Conservation (phyloP, 1,139 yeast genomes). For the Geotrichum histeridarum region DNA sequence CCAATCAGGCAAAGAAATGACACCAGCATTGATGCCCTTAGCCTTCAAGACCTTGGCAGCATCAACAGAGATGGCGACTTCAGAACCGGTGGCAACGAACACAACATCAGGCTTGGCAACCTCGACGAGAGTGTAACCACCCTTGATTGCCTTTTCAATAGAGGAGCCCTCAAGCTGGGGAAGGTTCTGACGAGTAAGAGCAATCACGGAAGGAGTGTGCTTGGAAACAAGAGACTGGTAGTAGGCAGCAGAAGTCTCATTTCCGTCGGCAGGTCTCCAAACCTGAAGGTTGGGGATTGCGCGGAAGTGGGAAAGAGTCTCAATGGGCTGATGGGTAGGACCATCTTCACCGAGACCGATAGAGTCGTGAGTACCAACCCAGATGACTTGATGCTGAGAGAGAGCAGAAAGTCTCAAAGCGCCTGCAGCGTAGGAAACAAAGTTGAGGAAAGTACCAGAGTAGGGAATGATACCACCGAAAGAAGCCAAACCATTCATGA, state of each 20-base stretch:
- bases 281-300: slow-evolving; percentile 92
- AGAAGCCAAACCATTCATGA: slow-evolving; percentile 95
- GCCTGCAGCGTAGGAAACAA: slow-evolving; percentile 96
- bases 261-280: slow-evolving; percentile 99
- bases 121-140: slow-evolving; percentile 79
- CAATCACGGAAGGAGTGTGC: slow-evolving; percentile 82
- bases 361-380: slow-evolving; percentile 99
- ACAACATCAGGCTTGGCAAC: slow-evolving; percentile 65
- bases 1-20: slow-evolving; percentile 93
- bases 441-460: slow-evolving; percentile 98
- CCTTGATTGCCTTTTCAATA: slow-evolving; percentile 86
- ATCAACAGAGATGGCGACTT: slow-evolving; percentile 77
- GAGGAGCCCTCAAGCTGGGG: slow-evolving; percentile 95
- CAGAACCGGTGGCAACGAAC: slow-evolving; percentile 92
- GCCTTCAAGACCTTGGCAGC: slow-evolving; percentile 66
- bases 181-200: slow-evolving; percentile 94
- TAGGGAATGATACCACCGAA: slow-evolving; percentile 90
- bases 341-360: slow-evolving; percentile 99
- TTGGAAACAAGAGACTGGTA: slow-evolving; percentile 64
- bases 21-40: slow-evolving; percentile 68
- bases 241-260: slow-evolving; percentile 97
- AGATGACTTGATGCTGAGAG: slow-evolving; percentile 87
- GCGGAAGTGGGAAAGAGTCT: slow-evolving; percentile 96
- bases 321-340: slow-evolving; percentile 99
- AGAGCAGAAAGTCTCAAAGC: slow-evolving; percentile 93